A percentile compares a stretch with the other conserved stretches of the same genome.
Conservation (phyloP, 1,284 basidiomycete species). For the Erythrobasidium hasegawianum region DNA sequence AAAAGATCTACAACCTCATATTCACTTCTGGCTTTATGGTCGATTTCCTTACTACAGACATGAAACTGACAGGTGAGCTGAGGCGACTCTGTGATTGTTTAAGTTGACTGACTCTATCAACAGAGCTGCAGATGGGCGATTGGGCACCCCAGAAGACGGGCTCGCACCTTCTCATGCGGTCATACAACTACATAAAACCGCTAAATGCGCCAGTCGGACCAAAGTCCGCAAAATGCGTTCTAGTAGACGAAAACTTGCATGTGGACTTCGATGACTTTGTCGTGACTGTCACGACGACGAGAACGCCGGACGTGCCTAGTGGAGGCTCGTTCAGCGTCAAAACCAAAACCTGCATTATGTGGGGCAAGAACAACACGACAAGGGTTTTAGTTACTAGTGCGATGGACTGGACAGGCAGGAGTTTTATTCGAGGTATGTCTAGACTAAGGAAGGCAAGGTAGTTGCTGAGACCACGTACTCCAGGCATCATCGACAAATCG, state of each 20-base stretch:
- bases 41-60: constrained; percentile 80
- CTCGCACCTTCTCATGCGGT: constrained; percentile 70
- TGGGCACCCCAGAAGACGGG: constrained; percentile 67
- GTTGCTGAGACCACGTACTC: neutral
- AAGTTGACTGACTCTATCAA: neutral
- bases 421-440: constrained; percentile 69
- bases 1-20: constrained; percentile 92
- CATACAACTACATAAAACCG: constrained; percentile 95
- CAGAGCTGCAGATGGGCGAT: constrained; percentile 87
- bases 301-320: constrained; percentile 89
- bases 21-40: constrained; percentile 95
- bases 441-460: too few species aligned
- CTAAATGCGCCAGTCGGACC: constrained; percentile 83
- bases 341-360: constrained; percentile 89
- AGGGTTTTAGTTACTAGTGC: constrained; percentile 80
- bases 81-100: neutral
- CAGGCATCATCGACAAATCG: constrained; percentile 88
- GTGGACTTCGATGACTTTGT: constrained; percentile 83
- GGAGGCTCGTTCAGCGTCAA: constrained; percentile 89
- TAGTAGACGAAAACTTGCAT: constrained; percentile 75
- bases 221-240: constrained; percentile 89
- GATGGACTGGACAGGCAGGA: constrained; percentile 93
- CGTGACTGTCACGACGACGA: constrained; percentile 79
- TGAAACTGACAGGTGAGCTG: constrained; percentile 73
- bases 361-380: constrained; percentile 75